Percentiles rank a stretch among this genome's conserved stretches.
These are phyloP conservation scores for Begonia masoniana DNA, from an alignment of 306 rosid genomes.

Conservation along the genomic window DNA sequence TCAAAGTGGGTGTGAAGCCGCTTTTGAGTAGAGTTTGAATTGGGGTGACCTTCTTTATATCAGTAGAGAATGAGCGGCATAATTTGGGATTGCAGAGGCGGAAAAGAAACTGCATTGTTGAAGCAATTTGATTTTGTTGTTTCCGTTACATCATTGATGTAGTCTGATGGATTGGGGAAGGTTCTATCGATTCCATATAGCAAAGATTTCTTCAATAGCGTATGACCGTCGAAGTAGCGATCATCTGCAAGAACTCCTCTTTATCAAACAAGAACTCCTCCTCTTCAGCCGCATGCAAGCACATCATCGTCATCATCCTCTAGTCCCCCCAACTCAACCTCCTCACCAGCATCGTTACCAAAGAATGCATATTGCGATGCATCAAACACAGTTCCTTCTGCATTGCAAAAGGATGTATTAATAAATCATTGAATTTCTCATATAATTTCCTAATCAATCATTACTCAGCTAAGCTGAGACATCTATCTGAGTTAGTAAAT, in stretches of 20 bases:
- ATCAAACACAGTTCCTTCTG: conserved; percentile 52
- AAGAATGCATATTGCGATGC: conserved; percentile 92
- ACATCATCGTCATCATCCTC: conserved; percentile 39
- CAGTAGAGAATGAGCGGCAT: conserved; percentile 1
- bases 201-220: no score
- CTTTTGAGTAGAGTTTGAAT: conserved; percentile 46
- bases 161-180: no score
- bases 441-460: neutral
- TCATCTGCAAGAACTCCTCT: conserved; percentile 24
- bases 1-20: conserved; percentile 55
- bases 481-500: no score
- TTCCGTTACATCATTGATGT: no score
- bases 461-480: no score
- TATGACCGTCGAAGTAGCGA: no score
- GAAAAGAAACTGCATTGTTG: conserved; percentile 5
- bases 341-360: conserved; percentile 60
- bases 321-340: conserved; percentile 83
- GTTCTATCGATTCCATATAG: no score
- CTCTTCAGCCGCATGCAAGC: conserved; percentile 47
- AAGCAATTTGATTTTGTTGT: no score
- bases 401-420: conserved; percentile 9
- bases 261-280: conserved; percentile 69
- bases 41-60: neutral
- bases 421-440: neutral
- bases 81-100: conserved; percentile 2